These are phyloP conservation scores for Leccinellum albellum DNA, from an alignment of 768 basidiomycete species.

Conservation along the genomic window DNA sequence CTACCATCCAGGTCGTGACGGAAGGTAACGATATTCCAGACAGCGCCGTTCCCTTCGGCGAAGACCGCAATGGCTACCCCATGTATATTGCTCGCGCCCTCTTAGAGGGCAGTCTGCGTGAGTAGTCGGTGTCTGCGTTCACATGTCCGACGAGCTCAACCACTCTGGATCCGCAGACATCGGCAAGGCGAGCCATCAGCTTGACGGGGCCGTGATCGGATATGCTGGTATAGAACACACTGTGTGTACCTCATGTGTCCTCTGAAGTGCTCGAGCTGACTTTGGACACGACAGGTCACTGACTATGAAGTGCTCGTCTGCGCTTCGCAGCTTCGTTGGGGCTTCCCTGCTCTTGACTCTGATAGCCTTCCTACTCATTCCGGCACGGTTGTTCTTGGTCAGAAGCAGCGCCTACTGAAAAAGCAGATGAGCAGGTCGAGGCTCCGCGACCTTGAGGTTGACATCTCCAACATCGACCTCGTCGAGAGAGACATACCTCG, in stretches of 20 bases:
- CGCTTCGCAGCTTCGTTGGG: slow-evolving; percentile 32
- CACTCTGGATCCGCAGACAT: slow-evolving; percentile 24
- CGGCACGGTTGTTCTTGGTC: slow-evolving; percentile 30
- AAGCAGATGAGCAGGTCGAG: background rate
- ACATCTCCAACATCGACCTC: slow-evolving; percentile 25
- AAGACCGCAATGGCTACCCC: slow-evolving; percentile 27
- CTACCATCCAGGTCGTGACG: slow-evolving; percentile 24
- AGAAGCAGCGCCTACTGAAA: slow-evolving; percentile 6
- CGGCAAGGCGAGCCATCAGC: slow-evolving; percentile 32
- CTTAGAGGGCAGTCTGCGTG: slow-evolving; percentile 29
- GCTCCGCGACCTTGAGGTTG: slow-evolving; percentile 9
- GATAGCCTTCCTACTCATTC: slow-evolving; percentile 18
- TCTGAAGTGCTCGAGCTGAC: too few relatives aligned
- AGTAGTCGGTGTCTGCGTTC: slow-evolving; percentile 1
- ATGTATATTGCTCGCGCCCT: slow-evolving; percentile 30
- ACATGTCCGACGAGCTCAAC: background rate
- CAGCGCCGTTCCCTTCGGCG: slow-evolving; percentile 32
- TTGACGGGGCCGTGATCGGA: slow-evolving; percentile 29
- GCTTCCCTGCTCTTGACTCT: slow-evolving; percentile 22
- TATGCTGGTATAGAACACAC: slow-evolving; percentile 34
- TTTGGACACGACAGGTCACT: slow-evolving; percentile 20
- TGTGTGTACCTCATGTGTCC: too few relatives aligned
- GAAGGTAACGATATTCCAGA: slow-evolving; percentile 31
- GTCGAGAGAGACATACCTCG: slow-evolving; percentile 28
- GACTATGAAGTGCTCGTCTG: slow-evolving; percentile 36